A percentile compares a stretch with the other conserved stretches of the same genome.
Evolutionary conservation across 208 protist species (phyloP).

Genomic region (Trypanosoma platydactyli): DNA sequence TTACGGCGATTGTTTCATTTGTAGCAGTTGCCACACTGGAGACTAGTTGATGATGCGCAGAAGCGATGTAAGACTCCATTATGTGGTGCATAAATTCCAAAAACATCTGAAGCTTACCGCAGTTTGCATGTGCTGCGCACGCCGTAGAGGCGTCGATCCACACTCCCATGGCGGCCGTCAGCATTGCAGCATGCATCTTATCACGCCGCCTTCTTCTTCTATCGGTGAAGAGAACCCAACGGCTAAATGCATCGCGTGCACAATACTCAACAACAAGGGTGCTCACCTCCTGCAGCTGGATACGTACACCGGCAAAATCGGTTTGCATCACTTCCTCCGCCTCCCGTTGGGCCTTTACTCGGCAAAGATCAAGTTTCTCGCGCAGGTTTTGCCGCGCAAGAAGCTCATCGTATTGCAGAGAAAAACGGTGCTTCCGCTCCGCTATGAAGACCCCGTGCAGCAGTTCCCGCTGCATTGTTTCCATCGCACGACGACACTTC

Average conservation of each 20-base stretch:
- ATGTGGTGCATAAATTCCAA: background rate
- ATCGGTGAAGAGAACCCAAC: slow-evolving; percentile 34
- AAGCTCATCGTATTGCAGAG: slow-evolving; percentile 28
- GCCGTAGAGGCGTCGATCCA: background rate
- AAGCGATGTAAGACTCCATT: background rate
- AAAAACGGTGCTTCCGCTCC: slow-evolving; percentile 13
- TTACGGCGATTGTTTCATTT: background rate
- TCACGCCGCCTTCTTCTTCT: slow-evolving; percentile 18
- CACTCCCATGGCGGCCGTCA: background rate
- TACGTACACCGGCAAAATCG: background rate
- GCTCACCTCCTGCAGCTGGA: slow-evolving; percentile 23
- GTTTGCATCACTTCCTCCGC: slow-evolving; percentile 13
- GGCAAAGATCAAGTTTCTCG: slow-evolving; percentile 4
- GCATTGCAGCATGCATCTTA: slow-evolving; percentile 3
- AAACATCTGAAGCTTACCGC: background rate
- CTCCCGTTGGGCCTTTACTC: background rate
- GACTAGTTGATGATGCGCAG: background rate
- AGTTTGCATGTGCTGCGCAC: background rate
- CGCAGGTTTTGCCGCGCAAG: slow-evolving; percentile 18
- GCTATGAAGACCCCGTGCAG: no score
- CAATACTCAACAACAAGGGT: slow-evolving; percentile 51
- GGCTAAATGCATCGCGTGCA: slow-evolving; percentile 33
- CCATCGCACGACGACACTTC: background rate
- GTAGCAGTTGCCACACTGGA: background rate
- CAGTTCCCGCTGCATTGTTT: no score